Conservation (phyloP, 176 grass and related monocot species). For the Pontederia paniculata region DNA sequence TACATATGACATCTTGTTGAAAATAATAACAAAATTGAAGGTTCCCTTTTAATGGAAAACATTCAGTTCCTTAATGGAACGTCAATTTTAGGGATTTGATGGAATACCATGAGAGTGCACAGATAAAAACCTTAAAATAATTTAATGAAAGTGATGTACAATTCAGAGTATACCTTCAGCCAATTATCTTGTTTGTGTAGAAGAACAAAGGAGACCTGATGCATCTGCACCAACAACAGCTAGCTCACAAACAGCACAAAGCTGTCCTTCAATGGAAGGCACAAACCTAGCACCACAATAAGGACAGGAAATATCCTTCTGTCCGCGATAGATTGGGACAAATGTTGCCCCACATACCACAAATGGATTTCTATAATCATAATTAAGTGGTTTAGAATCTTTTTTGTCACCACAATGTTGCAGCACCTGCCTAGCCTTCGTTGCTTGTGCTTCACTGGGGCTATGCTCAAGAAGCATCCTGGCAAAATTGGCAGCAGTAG, state of each 20-base stretch:
- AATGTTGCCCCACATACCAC: slow-evolving; percentile 80
- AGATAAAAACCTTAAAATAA: slow-evolving; percentile 19
- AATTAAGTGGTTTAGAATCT: slow-evolving; percentile 60
- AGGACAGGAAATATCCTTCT: slow-evolving; percentile 80
- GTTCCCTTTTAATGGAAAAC: too few relatives aligned
- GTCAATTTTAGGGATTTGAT: too few relatives aligned
- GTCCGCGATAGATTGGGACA: slow-evolving; percentile 89
- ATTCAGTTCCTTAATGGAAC: too few relatives aligned
- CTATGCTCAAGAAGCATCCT: slow-evolving; percentile 78
- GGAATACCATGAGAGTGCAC: not conserved
- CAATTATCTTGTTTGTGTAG: slow-evolving; percentile 74
- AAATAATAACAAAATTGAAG: too few relatives aligned
- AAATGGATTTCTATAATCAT: slow-evolving; percentile 92
- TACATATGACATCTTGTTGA: too few relatives aligned
- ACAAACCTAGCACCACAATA: slow-evolving; percentile 75
- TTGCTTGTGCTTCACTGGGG: slow-evolving; percentile 58
- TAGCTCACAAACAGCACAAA: slow-evolving; percentile 87
- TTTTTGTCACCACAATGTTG: slow-evolving; percentile 46
- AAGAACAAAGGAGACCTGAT: slow-evolving; percentile 70
- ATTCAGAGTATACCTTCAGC: slow-evolving; percentile 15
- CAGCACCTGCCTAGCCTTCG: slow-evolving; percentile 68
- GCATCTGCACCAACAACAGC: slow-evolving; percentile 66
- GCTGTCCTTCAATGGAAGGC: slow-evolving; percentile 49
- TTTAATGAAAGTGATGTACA: slow-evolving; percentile 21
- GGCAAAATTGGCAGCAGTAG: slow-evolving; percentile 69